Evolutionary conservation across 768 basidiomycete genomes (phyloP), one percentile per base, ranked within the genome.

Genomic region (Galerina marginata): DNA sequence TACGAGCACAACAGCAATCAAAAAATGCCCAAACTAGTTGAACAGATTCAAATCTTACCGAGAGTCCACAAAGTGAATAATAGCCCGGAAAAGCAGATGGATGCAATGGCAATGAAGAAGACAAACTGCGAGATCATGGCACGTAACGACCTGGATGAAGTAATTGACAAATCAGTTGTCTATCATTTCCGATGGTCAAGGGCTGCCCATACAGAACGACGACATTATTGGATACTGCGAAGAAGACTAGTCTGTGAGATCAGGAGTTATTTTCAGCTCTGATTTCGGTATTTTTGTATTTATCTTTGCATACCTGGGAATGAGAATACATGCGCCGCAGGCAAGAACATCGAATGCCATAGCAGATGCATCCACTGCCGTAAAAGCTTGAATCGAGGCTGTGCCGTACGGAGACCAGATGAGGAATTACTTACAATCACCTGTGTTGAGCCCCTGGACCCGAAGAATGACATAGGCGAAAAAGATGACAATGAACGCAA

Each of bases 291-390:
- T 33, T 42, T 6, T 9, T 42, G 23, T n/a, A 12, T 26, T 20
- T 25, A 54, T 23, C 37, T 49, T 44, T 44, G 38, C 42, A 42
- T 48, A 89, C 87, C 93, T 84, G 20, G 94, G 94, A 67, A 95
- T 90, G 25, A 96, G 81, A 53, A 95, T 87, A 67, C 92, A 95
- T 2, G 89, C 93, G 7, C 89, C 91, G 67, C 91, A 94, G 2
- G 94, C 82, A 52, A 96, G 81, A 36, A 95, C 80, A 66, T 96
- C 93, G 67, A 96, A 95, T 1, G 90, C 88, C 66, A 90, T 72
- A 29, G 81, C 80, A 3, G 91, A 91, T 0, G 80, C 72, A 9
- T 68, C 74, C 23, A 71, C 86, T 82, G 39, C 40, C 36, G n/a
- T n/a, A 11, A 37, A 4, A n/a, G 29, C 29, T 7, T 45, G 10